Evolutionary conservation across 345 rosid genomes (phyloP), one percentile per base, ranked within the genome.

Genomic region (Ceriops decandra): DNA sequence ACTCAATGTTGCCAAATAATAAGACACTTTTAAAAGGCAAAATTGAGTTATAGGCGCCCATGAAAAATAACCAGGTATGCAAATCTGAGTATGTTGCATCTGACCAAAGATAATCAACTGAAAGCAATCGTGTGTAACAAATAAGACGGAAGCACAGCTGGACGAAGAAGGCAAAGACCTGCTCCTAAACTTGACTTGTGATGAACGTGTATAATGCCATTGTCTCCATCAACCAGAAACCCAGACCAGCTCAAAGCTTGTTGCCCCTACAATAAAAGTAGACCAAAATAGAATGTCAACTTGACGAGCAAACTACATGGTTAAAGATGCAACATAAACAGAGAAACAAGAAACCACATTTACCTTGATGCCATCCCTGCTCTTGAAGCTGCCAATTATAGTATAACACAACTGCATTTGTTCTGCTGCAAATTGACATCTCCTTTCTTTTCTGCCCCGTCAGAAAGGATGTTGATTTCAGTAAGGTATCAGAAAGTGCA

Each of bases 401-500:
- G 81, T 85, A 93, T 80, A 66, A 89, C 87, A 79, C 99, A 93
- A n/a, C 82, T 81, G 6, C 99, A 93, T 70, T 82, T 87, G 84
- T 81, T 91, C 86, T 84, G 90, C 82, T 85, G 81, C 4, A 86
- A 73, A 76, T 83, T 83, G 67, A 71, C 80, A 63, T 79, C 65
- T 32, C 72, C 81, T 76, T 89, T 88, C 86, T 88, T 93, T 72
- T 88, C 97, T 90, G 96, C 77, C 70, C 62, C 79, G 68, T 56
- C 66, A 71, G 57, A 57, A 54, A 79, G 52, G 66, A 72, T 54
- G 33, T 62, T 64, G 51, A 68, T 15, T 60, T 70, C 60, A 69
- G 51, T 3, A 54, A 62, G 56, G 33, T 58, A 74, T n/a, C 32
- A 57, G 60, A 8, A 57, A 15, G 63, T 51, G 22, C 67, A 63